Evolutionary conservation across 192 early-diverging fungal genomes (phyloP).

Genomic region (Coemansia sp.): DNA sequence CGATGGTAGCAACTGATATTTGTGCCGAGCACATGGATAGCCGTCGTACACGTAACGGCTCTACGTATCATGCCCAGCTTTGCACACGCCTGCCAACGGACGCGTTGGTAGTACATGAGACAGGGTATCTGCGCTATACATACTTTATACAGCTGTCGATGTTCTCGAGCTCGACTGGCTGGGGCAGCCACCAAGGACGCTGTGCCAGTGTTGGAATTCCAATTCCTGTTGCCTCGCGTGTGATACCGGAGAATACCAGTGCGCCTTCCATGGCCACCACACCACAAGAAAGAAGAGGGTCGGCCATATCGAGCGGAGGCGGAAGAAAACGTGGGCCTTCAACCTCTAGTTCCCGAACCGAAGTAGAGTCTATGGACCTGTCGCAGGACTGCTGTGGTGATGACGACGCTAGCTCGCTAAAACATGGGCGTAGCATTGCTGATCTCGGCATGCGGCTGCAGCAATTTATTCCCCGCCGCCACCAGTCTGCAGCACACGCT

Average conservation of each 20-base stretch:
- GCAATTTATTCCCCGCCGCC: slow-evolving; percentile 46
- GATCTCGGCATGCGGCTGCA: slow-evolving; percentile 36
- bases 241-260: slow-evolving; percentile 16
- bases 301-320: background rate
- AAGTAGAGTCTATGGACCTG: slow-evolving; percentile 8
- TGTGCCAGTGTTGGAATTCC: slow-evolving; percentile 21
- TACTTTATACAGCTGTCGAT: slow-evolving; percentile 31
- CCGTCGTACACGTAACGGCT: slow-evolving; percentile 10
- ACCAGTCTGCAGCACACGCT: slow-evolving; percentile 1
- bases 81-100: slow-evolving; percentile 18
- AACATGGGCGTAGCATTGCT: slow-evolving; percentile 30
- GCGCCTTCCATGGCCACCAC: background rate
- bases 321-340: slow-evolving; percentile 2
- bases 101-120: slow-evolving; percentile 27
- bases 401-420: slow-evolving; percentile 4
- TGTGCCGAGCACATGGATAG: slow-evolving; percentile 33
- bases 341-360: slow-evolving; percentile 16
- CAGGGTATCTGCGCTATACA: slow-evolving; percentile 33
- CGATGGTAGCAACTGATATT: slow-evolving; percentile 14
- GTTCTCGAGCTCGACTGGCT: slow-evolving; percentile 17
- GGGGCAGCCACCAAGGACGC: slow-evolving; percentile 27
- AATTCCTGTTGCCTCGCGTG: slow-evolving; percentile 30
- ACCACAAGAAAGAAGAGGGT: background rate
- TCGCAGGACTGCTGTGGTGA: background rate
- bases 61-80: slow-evolving; percentile 34